Base-by-base conservation (phyloP, 805 yeast genomes). In the Saccharomycopsis synnaedendra region DNA sequence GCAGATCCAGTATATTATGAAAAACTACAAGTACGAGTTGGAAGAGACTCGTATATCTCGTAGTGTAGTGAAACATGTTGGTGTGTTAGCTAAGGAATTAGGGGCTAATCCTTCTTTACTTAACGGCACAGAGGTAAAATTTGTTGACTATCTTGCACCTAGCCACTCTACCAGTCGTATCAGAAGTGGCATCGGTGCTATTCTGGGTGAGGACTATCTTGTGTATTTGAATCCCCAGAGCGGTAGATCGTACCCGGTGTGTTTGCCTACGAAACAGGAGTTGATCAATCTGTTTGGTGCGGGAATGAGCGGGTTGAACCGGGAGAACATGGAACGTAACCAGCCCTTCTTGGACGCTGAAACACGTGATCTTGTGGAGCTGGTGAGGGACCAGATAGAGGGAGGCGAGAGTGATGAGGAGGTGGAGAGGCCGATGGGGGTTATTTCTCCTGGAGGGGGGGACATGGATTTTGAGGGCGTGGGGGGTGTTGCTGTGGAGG, bases 11-110 rank as follows among this genome's bases (percentile, higher is more conserved):
- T 81, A 82, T 57, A 75, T 80, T 0, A 73, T 82, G 34, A 82
- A 85, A 53, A 75, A 79, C 56, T 93, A 93, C 64, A 76, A 85
- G 43, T 85, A 87, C 58, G 98, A 93, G 60, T 76, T 87, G 4
- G 78, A 81, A 8, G 99, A 93, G 60, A 67, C 67, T 11, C 81
- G 80, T 54, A 67, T 89, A 42, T 74, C 83, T 5, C 70, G 76
- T 42, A 62, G 63, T n/a, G 64, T 75, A 49, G 70, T 66, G 45
- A 70, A 69, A 32, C 67, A 54, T 58, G 5, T 41, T 49, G 36
- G 4, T 49, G 49, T 39, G 43, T 38, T 36, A 44, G 8, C 36
- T 9, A 34, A 34, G 36, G n/a, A 8, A n/a, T 9, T 34, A n/a
- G 40, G 41, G 36, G 30, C 32, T 11, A 32, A 34, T 41, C 34